A percentile compares a stretch with the other conserved stretches of the same genome.
Evolutionary conservation across 202 grass and related monocot species (phyloP).

Genomic region (Musa balbisiana): DNA sequence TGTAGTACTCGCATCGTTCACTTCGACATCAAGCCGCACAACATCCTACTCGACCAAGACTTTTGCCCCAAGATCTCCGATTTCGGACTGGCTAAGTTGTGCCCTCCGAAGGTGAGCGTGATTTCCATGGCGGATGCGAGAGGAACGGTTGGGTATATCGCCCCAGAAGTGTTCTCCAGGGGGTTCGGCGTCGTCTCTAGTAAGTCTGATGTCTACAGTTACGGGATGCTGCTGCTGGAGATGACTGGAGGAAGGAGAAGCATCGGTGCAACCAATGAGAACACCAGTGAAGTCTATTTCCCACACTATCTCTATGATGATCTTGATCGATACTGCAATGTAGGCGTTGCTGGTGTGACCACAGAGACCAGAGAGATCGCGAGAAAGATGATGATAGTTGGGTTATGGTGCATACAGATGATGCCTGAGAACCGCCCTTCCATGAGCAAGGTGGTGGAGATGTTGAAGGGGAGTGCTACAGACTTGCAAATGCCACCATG

Average conservation of each 20-base stretch:
- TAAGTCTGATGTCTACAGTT: neutral
- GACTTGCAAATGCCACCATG: neutral
- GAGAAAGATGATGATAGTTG: neutral
- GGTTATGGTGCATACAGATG: neutral
- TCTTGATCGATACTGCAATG: neutral
- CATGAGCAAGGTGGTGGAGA: neutral
- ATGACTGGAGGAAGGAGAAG: neutral
- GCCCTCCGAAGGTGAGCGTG: neutral
- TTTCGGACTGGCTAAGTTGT: neutral
- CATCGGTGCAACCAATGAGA: neutral
- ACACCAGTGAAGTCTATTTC: neutral
- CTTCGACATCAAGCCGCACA: neutral
- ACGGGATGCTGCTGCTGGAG: neutral
- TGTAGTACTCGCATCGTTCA: neutral
- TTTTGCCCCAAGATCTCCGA: neutral
- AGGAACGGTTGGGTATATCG: neutral
- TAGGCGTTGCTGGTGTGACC: neutral
- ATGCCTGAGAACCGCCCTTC: neutral
- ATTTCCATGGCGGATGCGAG: neutral
- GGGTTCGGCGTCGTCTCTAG: neutral
- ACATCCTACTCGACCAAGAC: neutral
- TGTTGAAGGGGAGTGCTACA: neutral
- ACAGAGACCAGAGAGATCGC: neutral
- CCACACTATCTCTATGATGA: neutral
- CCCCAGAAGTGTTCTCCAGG: neutral